Evolutionary conservation across 352 stramenopile genomes (phyloP), one percentile per base, ranked within the genome.

Genomic region (Elongisporangium prolatum): DNA sequence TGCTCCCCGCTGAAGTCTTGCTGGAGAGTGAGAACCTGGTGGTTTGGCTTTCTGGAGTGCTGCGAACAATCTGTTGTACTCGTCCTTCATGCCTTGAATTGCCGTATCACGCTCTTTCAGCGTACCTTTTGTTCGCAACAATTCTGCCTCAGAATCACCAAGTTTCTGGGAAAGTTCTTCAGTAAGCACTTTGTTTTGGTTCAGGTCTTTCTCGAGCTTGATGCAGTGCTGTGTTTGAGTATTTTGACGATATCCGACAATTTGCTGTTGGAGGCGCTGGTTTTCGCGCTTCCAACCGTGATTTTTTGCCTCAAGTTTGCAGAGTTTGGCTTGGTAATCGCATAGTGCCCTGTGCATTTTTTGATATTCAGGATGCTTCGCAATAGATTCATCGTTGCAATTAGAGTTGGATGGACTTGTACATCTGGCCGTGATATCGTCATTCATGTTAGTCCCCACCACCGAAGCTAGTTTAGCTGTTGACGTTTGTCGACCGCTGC

Each of bases 21-120:
- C 17, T 17, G 18, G 28, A 17, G 54, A 34, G 11, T 44, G 34
- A 16, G 34, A 44, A 44, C 34, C 20, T 18, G 60, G 54, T 20
- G 74, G 71, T 63, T 88, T 90, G 62, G 79, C 65, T 67, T 84
- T 87, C 44, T 91, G 83, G 14, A 93, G 60, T 24, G 74, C 75
- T 17, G 60, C 61, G 48, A 93, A 93, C 13, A 93, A 54, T 38
- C 77, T 86, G 54, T 80, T 76, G 62, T 93, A 93, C 58, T 93
- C 83, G 44, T 81, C 68, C 37, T 80, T 84, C 81, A 88, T 91
- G 21, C 72, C 65, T 14, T 75, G 64, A 22, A 86, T 71, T n/a
- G 70, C 56, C 8, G 44, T 44, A 11, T 86, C 77, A 14, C 75
- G 72, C 57, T 88, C 77, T 59, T 86, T 89, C 11, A 89, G 50